Percentiles rank a stretch among this genome's conserved stretches.
Evolutionary conservation across 2,329 filamentous ascomycete species (phyloP).

Genomic region (Calonectria crousiana): DNA sequence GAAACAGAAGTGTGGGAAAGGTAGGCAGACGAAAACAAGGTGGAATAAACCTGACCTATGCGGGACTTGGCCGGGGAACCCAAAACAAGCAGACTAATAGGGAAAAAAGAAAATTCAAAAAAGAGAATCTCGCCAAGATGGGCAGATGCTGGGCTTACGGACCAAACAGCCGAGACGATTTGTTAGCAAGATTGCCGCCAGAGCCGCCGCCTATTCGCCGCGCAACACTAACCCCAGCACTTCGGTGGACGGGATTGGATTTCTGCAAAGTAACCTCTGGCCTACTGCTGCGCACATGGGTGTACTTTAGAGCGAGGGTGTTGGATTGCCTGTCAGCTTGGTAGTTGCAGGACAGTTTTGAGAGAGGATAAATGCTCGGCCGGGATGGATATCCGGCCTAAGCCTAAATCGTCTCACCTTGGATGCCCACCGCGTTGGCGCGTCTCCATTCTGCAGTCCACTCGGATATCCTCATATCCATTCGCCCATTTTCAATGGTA

Average conservation of each 20-base stretch:
- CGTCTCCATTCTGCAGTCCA: background rate
- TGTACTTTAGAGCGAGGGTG: slow-evolving; percentile 7
- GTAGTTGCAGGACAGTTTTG: background rate
- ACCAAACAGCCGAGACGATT: background rate
- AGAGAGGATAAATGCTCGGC: slow-evolving; percentile 20
- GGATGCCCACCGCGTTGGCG: slow-evolving; percentile 23
- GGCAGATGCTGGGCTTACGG: slow-evolving; percentile 16
- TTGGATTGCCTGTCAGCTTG: background rate
- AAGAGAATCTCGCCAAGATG: slow-evolving; percentile 12
- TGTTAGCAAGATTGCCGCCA: slow-evolving; percentile 38
- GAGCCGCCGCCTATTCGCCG: slow-evolving; percentile 34
- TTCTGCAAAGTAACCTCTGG: slow-evolving; percentile 27
- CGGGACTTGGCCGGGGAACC: background rate
- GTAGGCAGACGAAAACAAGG: background rate
- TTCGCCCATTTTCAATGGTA: slow-evolving; percentile 7
- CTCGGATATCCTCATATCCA: slow-evolving; percentile 21
- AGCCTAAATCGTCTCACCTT: slow-evolving; percentile 45
- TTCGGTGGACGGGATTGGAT: slow-evolving; percentile 28
- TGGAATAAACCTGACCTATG: background rate
- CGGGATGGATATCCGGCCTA: slow-evolving; percentile 36
- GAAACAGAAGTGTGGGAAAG: background rate
- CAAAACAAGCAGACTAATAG: slow-evolving; percentile 1
- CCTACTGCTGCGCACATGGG: slow-evolving; percentile 26
- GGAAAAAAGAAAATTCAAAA: slow-evolving; percentile 28
- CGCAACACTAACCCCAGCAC: slow-evolving; percentile 12